These are phyloP conservation scores for Colletotrichum truncatum DNA, from an alignment of 2,329 filamentous ascomycete genomes.

Conservation along the genomic window DNA sequence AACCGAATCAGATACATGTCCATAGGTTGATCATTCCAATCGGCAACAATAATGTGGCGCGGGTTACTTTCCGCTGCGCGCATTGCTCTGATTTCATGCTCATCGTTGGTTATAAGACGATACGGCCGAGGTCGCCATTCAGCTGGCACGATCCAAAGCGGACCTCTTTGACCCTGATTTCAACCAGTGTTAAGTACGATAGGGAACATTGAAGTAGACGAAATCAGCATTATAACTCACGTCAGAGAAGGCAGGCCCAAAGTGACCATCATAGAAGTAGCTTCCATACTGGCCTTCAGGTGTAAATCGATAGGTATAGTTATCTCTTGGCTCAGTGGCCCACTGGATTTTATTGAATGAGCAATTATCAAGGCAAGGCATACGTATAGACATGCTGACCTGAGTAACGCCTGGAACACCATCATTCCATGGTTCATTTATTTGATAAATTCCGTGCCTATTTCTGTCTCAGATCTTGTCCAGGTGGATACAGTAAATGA, in stretches of 20 bases:
- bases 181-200: not conserved
- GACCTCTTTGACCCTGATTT: constrained; percentile 5
- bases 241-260: constrained; percentile 16
- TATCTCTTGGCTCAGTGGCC: constrained; percentile 19
- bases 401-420: constrained; percentile 16
- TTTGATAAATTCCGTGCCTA: constrained; percentile 20
- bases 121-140: constrained; percentile 13
- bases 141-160: constrained; percentile 10
- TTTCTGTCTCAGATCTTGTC: not conserved
- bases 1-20: constrained; percentile 20
- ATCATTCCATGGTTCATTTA: constrained; percentile 20
- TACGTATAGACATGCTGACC: not conserved
- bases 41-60: constrained; percentile 4
- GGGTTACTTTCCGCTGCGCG: not conserved
- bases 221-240: not conserved
- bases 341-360: not conserved
- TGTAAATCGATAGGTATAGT: constrained; percentile 18
- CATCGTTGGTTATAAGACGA: not conserved
- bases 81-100: constrained; percentile 10
- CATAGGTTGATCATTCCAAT: constrained; percentile 19
- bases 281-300: constrained; percentile 18
- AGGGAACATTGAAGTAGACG: not conserved
- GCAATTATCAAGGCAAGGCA: not conserved
- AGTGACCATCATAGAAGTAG: constrained; percentile 19
- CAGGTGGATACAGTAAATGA: fast-evolving